These are phyloP conservation scores for Mortierella claussenii DNA, from an alignment of 192 early-diverging fungal species.

Conservation along the genomic window DNA sequence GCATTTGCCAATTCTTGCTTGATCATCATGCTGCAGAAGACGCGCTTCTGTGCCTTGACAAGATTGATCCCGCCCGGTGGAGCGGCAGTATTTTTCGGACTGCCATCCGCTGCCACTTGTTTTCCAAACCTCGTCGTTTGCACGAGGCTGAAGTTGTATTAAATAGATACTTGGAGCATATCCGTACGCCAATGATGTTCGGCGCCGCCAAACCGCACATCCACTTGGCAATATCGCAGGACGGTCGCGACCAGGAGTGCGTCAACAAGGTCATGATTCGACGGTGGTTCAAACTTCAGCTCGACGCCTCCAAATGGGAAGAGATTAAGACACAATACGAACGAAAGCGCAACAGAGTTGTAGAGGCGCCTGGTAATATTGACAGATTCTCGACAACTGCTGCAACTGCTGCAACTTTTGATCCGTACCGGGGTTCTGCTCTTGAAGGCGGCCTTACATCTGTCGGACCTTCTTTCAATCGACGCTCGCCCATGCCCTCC, in stretches of 20 bases:
- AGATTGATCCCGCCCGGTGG: conserved; percentile 10
- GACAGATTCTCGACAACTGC: neutral
- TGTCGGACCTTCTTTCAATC: neutral
- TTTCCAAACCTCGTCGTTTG: conserved; percentile 29
- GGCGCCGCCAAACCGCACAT: neutral
- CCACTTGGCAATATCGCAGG: too few relatives aligned
- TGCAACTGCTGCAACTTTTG: neutral
- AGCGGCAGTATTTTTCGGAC: conserved; percentile 1
- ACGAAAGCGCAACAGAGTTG: conserved; percentile 6
- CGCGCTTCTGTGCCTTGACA: conserved; percentile 10
- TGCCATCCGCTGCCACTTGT: conserved; percentile 26
- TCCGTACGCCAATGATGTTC: neutral
- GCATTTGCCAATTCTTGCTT: conserved; percentile 10
- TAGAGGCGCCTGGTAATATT: conserved; percentile 17
- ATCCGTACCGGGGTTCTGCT: too few relatives aligned
- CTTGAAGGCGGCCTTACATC: too few relatives aligned
- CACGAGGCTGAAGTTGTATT: conserved; percentile 21
- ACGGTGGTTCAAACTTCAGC: conserved; percentile 18
- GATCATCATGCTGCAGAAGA: conserved; percentile 10
- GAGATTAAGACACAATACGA: conserved; percentile 32
- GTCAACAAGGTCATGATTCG: conserved; percentile 3
- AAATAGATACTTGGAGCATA: conserved; percentile 9
- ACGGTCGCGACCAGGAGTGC: neutral
- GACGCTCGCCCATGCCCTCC: neutral
- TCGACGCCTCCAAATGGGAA: conserved; percentile 36